Evolutionary conservation across 2,329 filamentous ascomycete species (phyloP).

Genomic region (Cercospora zeina): DNA sequence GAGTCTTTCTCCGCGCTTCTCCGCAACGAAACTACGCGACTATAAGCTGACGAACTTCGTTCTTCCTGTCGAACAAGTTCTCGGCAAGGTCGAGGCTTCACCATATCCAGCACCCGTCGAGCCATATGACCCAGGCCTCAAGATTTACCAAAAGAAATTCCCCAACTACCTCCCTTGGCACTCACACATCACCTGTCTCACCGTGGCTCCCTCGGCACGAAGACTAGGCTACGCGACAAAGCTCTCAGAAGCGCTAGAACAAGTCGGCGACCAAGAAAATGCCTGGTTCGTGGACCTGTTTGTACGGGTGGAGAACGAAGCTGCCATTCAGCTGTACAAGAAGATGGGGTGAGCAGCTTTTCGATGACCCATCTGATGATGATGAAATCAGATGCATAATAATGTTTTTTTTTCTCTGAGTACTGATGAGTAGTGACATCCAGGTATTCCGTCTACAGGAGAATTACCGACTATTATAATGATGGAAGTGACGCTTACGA

Average conservation of each 20-base stretch:
- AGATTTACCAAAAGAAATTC: conserved; percentile 44
- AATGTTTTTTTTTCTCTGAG: too few relatives aligned
- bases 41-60: background rate
- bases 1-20: conserved; percentile 40
- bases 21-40: background rate
- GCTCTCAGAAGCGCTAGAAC: conserved; percentile 77
- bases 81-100: conserved; percentile 88
- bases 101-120: conserved; percentile 72
- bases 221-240: conserved; percentile 83
- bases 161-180: conserved; percentile 95
- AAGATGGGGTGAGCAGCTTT: conserved; percentile 75
- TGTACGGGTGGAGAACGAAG: conserved; percentile 82
- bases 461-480: conserved; percentile 89
- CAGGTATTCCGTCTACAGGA: conserved; percentile 77
- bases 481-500: conserved; percentile 96
- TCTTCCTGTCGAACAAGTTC: conserved; percentile 61
- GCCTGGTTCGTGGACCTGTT: conserved; percentile 97
- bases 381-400: background rate
- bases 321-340: conserved; percentile 85
- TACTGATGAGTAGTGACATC: conserved; percentile 13
- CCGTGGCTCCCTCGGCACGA: conserved; percentile 82
- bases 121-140: conserved; percentile 62
- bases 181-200: conserved; percentile 94
- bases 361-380: too few relatives aligned
- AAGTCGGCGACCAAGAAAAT: conserved; percentile 75